phyloP scores from a whole-genome alignment of 1,139 yeast genomes.

The Diutina siamensis region DNA sequence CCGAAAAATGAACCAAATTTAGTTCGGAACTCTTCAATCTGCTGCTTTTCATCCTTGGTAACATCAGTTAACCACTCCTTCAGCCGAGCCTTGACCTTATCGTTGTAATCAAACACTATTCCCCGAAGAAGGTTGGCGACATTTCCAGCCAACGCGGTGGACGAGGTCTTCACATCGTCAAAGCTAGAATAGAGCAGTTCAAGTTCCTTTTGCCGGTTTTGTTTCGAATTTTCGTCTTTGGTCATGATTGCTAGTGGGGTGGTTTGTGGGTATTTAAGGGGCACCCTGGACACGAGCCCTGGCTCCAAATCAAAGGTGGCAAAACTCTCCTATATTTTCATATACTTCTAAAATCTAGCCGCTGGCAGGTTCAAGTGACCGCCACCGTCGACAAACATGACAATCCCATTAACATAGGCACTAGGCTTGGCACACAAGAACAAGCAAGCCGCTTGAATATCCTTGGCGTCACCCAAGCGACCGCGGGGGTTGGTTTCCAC shows the following conservation, averaged over 20 bases:
- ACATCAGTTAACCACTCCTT: background rate
- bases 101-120: slow-evolving; percentile 4
- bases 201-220: background rate
- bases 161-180: background rate
- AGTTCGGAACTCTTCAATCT: background rate
- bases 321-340: background rate
- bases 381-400: slow-evolving; percentile 71
- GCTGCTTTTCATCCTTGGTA: background rate
- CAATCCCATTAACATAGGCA: slow-evolving; percentile 58
- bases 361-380: slow-evolving; percentile 15
- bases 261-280: background rate
- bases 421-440: slow-evolving; percentile 51
- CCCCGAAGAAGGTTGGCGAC: slow-evolving; percentile 2
- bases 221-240: background rate
- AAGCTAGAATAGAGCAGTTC: background rate
- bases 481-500: slow-evolving; percentile 45
- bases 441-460: slow-evolving; percentile 46
- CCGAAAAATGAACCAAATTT: slow-evolving; percentile 2
- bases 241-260: background rate
- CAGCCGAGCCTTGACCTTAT: background rate
- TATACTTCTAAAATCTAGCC: background rate
- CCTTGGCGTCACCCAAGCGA: slow-evolving; percentile 54
- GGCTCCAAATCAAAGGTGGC: background rate
- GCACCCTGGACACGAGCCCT: background rate
- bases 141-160: slow-evolving; percentile 3